Evolutionary conservation across 2,329 filamentous ascomycete genomes (phyloP).

Genomic region (Monilinia fructigena): DNA sequence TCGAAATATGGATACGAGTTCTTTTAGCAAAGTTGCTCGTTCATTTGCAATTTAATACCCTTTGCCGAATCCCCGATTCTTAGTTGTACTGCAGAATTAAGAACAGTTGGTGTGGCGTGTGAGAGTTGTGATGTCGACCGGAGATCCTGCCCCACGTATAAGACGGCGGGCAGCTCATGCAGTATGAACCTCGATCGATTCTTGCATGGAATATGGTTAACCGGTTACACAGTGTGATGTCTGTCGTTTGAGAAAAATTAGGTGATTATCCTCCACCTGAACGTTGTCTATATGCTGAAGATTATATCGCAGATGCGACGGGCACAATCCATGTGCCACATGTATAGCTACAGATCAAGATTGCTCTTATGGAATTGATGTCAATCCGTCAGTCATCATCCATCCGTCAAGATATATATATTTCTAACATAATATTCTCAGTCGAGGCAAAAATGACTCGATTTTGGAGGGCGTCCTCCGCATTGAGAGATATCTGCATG

Average conservation of each 20-base stretch:
- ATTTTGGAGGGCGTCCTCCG: slow-evolving; percentile 51
- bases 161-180: slow-evolving; percentile 35
- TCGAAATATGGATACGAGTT: neutral
- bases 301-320: slow-evolving; percentile 46
- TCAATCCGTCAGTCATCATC: slow-evolving; percentile 32
- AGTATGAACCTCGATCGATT: slow-evolving; percentile 26
- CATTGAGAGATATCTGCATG: slow-evolving; percentile 48
- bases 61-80: slow-evolving; percentile 2
- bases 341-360: slow-evolving; percentile 32
- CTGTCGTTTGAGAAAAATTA: slow-evolving; percentile 49
- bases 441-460: slow-evolving; percentile 51
- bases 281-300: slow-evolving; percentile 2
- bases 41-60: neutral
- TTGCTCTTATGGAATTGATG: slow-evolving; percentile 39
- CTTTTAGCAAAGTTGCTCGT: no score
- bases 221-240: slow-evolving; percentile 46
- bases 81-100: neutral
- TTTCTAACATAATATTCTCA: slow-evolving; percentile 27
- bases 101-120: neutral
- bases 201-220: slow-evolving; percentile 3
- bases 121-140: slow-evolving; percentile 12
- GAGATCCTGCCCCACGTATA: slow-evolving; percentile 13
- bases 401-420: neutral
- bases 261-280: slow-evolving; percentile 38
- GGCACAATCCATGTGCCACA: slow-evolving; percentile 45